Evolutionary conservation across 352 stramenopile genomes (phyloP), one percentile per base, ranked within the genome.

Genomic region (Phytophthora idaei): DNA sequence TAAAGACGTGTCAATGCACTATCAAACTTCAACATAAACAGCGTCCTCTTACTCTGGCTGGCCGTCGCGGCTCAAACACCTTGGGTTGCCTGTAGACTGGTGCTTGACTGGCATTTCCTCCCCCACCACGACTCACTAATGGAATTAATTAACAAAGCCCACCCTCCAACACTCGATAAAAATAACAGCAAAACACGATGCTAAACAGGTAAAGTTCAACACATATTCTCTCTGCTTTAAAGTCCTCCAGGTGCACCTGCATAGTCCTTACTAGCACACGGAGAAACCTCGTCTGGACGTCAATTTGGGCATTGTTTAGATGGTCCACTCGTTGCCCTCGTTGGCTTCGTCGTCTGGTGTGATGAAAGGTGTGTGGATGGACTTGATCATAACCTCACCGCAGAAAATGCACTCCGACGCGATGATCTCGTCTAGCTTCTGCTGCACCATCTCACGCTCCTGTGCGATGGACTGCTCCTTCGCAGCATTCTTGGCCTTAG

Each of bases 381-480:
- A 98, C 73, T 98, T 94, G 72, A 98, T 98, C 94, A 98, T 98
- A 17, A 97, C 89, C 69, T 98, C 91, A 41, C 94, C 93, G 67
- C 94, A 98, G 62, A 98, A 96, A 67, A 97, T 90, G 70, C 94
- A 98, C 76, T 98, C 94, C 42, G 92, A 96, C 27, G 94, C 93
- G 37, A 98, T 90, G 71, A 97, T 98, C 52, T 96, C 90, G 67
- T 98, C 93, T 37, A 98, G 73, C 74, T 98, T 96, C 53, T 95
- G 81, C 77, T 98, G 88, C 41, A 97, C 79, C 80, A 96, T 91
- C 61, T 96, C 88, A n/a, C 87, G 83, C 61, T 95, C 88, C 62
- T 96, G 87, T 10, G 88, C 82, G 41, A 94, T 77, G 9, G 66
- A 88, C 58, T 94, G 86, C 53, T 93, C 83, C 72, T 93, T 92